Evolutionary conservation across 1,284 basidiomycete genomes (phyloP), one percentile per base, ranked within the genome.

Genomic region (Rhodotorula glutinis): DNA sequence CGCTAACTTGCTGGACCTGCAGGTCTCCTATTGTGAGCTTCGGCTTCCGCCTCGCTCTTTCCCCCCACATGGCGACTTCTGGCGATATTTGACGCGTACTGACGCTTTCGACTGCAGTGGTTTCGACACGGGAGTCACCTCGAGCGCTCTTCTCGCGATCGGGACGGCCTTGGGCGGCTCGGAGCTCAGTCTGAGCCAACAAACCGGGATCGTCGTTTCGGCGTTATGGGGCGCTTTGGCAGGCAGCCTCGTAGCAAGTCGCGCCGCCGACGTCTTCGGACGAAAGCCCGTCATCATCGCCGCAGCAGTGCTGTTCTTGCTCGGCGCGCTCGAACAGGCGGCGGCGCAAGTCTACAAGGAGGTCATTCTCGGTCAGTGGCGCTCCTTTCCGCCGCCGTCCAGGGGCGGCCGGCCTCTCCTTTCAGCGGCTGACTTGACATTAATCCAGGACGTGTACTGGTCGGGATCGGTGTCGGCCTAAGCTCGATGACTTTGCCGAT

Each of bases 401-500:
- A 11, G 33, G 7, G 33, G 7, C 33, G 33, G 11, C 33, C 5
- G 11, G 33, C 33, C 11, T 38, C 33, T 5, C 33, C 33, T 38
- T 5, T 7, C 33, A 7, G 33, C 5, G 33, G 11, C 33, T 38
- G 33, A 38, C 33, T 38, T 11, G 33, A 38, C 11, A 5, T 11
- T 38, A 5, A 7, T 7, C 11, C 55, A 61, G 80, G 78, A 19
- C 75, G 81, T 9, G 73, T 81, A 33, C 59, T 82, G 9, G 75
- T 82, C 29, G 81, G 81, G 4, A 57, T 78, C 14, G 80, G 77
- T 8, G 77, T 79, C 33, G 76, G 78, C 1, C 75, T 79, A 0
- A 78, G 79, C 13, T 76, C 78, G 1, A 76, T 75, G 41, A 71
- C 79, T 30, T 76, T 78, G 2, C 79, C 80, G 4, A 69, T 79